Evolutionary conservation across 805 yeast species (phyloP).

Genomic region (Metschnikowia baotianmanensis): DNA sequence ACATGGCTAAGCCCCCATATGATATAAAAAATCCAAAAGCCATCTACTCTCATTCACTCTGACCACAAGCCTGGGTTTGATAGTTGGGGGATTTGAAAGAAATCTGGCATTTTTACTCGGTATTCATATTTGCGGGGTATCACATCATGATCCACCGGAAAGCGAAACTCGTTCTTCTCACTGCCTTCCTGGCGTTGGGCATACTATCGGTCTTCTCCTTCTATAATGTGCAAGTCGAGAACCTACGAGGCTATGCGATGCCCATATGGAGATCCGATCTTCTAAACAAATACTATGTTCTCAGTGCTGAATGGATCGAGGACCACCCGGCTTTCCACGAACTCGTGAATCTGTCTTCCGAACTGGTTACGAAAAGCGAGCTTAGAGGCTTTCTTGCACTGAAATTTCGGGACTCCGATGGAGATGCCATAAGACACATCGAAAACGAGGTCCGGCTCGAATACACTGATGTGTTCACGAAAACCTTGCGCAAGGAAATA

Average conservation of each 20-base stretch:
- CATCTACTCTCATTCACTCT: too few species aligned
- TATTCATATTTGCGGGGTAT: too few species aligned
- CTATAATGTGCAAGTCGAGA: not conserved
- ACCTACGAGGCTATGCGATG: not conserved
- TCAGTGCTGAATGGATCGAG: conserved; percentile 11
- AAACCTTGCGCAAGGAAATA: conserved; percentile 1
- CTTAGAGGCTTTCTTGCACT: conserved; percentile 4
- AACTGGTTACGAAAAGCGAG: not conserved
- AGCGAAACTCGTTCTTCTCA: too few species aligned
- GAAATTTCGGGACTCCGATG: not conserved
- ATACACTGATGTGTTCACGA: conserved; percentile 2
- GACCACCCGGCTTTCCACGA: not conserved
- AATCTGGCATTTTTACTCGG: too few species aligned
- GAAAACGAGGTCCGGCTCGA: conserved; percentile 6
- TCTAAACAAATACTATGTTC: conserved; percentile 10
- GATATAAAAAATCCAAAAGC: too few species aligned
- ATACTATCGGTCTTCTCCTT: not conserved
- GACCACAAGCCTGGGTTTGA: too few species aligned
- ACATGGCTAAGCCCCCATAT: too few species aligned
- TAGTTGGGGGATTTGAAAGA: too few species aligned
- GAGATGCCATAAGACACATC: conserved; percentile 1
- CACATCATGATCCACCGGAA: too few species aligned
- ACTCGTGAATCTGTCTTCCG: not conserved
- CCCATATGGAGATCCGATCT: conserved; percentile 8
- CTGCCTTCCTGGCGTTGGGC: too few species aligned